Evolutionary conservation across 2,329 filamentous ascomycete genomes (phyloP), one percentile per base, ranked within the genome.

Genomic region (Claviceps pazoutovae): DNA sequence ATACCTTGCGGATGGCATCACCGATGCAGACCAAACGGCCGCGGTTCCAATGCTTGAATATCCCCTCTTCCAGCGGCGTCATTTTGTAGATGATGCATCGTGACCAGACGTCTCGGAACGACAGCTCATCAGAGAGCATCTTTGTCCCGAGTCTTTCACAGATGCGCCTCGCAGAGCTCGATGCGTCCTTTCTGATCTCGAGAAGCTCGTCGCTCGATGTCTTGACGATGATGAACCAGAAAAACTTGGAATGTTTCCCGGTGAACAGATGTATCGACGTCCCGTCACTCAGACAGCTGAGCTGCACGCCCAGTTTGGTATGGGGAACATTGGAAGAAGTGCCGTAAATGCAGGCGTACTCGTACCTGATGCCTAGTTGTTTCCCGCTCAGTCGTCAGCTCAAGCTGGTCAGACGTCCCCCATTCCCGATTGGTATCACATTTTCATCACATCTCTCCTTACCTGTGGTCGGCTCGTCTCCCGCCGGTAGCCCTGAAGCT

Each of bases 81-180:
- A 53, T 67, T 48, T 23, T 56, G 57, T 7, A 26, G 49, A 17
- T 54, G 38, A 47, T 49, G 43, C 37, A 50, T 49, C 4, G 51
- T 50, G 42, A 62, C 60, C 64, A 70, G 1, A 72, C 38, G 11
- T 70, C 62, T 0, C 58, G 58, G 50, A 72, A 68, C 1, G 54
- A 61, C 8, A 67, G 8, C 0, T 53, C 58, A 2, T 61, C 60
- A 1, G 58, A 57, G 13, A 70, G 41, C 6, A 59, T 57, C 17
- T 61, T 45, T 54, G 30, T 62, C 55, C 13, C 56, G 60, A 46
- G 64, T 13, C 58, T 9, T 56, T 55, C 7, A 55, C 54, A 1
- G 61, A 64, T 2, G 64, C 42, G 21, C 26, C 42, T 46, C 11
- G 47, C 51, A n/a, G 36, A 37, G 0, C 38, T 17, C 4, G 49